Evolutionary conservation across 83 land plant genomes (phyloP), one percentile per base, ranked within the genome.

Genomic region (Isoetes engelmannii): DNA sequence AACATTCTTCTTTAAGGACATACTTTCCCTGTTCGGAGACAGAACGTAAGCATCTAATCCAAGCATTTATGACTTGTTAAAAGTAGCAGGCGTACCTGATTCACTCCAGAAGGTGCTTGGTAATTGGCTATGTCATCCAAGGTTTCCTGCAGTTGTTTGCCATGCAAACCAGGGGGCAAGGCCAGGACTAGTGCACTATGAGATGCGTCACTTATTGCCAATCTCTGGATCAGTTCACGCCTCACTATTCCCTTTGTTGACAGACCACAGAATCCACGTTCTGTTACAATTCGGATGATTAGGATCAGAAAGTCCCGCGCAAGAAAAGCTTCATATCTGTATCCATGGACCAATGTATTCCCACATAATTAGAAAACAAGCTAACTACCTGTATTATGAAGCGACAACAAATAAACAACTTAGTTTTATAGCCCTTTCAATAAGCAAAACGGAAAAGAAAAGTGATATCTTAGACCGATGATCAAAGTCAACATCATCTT

Each of bases 121-220:
- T 88, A 95, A n/a, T 45, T 61, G 13, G 99, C 89, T 72, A 95
- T 62, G 0, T 59, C 68, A 69, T 86, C 87, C 60, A 95, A 68
- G 45, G 79, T 75, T 17, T 85, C 81, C 72, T 86, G 97, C 51
- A 92, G 74, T 51, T 86, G 76, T 50, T 84, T 72, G 72, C 64
- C 77, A 49, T 82, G 84, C 20, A 90, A 85, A 41, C 86, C 87
- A 44, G 80, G 88, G 67, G 99, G 97, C 21, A 95, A 80, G 57
- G 91, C 80, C 71, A 83, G 88, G 54, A 84, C 75, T 28, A 95
- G 72, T 70, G 92, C 92, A 79, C 99, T 95, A 58, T 81, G 97
- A 62, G 99, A 82, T n/a, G 97, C 89, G 81, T 95, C 91, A 15
- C 92, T 88, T 74, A 82, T 70, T 42, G 89, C 83, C 20, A 95